Evolutionary conservation across 495 filamentous ascomycete genomes (phyloP).

Genomic region (Friedmanniomyces endolithicus): DNA sequence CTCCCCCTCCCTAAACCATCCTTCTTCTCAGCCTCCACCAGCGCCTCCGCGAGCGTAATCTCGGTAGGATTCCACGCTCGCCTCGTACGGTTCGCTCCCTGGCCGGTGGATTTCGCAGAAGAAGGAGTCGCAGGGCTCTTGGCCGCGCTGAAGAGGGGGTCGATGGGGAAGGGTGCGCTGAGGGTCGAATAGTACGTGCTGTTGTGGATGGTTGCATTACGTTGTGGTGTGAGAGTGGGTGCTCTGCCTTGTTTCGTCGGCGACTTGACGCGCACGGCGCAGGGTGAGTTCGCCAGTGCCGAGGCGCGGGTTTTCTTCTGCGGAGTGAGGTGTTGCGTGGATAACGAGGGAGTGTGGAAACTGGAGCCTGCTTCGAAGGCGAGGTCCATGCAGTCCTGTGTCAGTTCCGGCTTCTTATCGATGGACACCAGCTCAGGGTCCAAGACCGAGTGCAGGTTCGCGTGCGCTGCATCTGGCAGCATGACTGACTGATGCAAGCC

Average conservation of each 20-base stretch:
- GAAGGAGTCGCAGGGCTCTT: neutral
- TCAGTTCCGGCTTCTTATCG: too few species aligned
- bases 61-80: constrained; percentile 11
- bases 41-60: neutral
- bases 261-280: constrained; percentile 4
- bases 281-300: constrained; percentile 12
- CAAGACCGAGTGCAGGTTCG: too few species aligned
- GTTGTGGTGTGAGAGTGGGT: neutral
- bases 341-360: neutral
- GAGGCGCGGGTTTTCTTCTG: constrained; percentile 4
- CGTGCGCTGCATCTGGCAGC: too few species aligned
- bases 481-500: too few species aligned
- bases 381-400: constrained; percentile 3
- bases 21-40: constrained; percentile 18
- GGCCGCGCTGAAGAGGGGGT: neutral
- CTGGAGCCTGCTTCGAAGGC: neutral
- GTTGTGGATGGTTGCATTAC: neutral
- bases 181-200: neutral
- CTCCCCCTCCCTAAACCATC: constrained; percentile 25
- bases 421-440: neutral
- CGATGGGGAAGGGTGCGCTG: neutral
- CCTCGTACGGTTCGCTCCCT: constrained; percentile 5
- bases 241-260: neutral
- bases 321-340: constrained; percentile 3
- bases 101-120: neutral